Conservation (phyloP, 202 grass and related monocot genomes). For the Elaeis oleifera region DNA sequence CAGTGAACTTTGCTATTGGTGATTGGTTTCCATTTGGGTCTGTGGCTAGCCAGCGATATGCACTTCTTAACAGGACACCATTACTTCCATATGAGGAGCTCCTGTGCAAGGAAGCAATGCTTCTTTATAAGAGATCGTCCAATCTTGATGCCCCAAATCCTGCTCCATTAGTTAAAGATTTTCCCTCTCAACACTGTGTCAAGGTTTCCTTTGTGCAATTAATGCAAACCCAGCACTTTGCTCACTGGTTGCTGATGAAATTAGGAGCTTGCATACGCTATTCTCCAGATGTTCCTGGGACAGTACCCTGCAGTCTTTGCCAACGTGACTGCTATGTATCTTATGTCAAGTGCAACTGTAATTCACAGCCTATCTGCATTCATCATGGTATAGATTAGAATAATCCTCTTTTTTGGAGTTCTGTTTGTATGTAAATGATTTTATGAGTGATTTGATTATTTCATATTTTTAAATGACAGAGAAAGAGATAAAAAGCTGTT, state of each 20-base stretch:
- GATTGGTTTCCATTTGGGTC: constrained; percentile 13
- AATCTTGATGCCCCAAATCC: neutral
- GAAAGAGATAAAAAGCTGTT: too few species aligned
- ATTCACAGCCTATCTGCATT: too few species aligned
- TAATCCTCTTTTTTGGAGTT: too few species aligned
- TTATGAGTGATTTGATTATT: too few species aligned
- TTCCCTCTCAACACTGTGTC: neutral
- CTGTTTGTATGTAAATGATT: too few species aligned
- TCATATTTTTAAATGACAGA: too few species aligned
- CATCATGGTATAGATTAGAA: too few species aligned
- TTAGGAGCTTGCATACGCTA: constrained; percentile 1
- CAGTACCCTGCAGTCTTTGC: neutral
- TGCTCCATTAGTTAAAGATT: neutral
- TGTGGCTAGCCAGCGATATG: neutral
- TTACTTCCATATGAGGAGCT: constrained; percentile 12
- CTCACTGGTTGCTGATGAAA: constrained; percentile 12
- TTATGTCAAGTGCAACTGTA: too few species aligned
- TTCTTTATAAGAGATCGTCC: neutral
- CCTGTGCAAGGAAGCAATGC: constrained; percentile 1
- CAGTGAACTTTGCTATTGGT: constrained; percentile 10
- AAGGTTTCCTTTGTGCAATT: constrained; percentile 11
- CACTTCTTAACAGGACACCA: neutral
- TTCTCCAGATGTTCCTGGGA: neutral
- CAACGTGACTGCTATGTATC: too few species aligned
- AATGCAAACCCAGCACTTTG: constrained; percentile 5